These are phyloP conservation scores for Podaxis pistillaris DNA, from an alignment of 768 basidiomycete genomes.

Conservation along the genomic window DNA sequence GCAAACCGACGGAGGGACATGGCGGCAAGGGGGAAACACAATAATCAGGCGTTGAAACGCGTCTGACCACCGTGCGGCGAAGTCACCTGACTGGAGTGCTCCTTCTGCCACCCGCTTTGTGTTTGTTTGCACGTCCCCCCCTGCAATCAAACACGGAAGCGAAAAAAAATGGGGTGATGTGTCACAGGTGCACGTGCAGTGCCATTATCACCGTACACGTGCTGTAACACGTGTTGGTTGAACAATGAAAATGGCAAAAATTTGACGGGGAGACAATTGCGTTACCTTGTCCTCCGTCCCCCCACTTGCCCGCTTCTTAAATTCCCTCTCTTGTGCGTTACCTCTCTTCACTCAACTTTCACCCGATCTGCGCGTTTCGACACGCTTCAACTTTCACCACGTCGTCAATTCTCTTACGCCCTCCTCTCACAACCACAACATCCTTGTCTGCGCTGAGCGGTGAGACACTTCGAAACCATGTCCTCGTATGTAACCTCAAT, in stretches of 20 bases:
- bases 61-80: conserved; percentile 1
- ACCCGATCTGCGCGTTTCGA: conserved; percentile 22
- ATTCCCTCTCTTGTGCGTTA: conserved; percentile 24
- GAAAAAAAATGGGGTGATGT: conserved; percentile 9
- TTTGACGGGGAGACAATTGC: conserved; percentile 22
- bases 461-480: conserved; percentile 24
- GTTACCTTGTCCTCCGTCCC: conserved; percentile 27
- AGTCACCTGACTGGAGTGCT: not conserved
- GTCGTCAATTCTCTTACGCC: conserved; percentile 55
- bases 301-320: conserved; percentile 20
- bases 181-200: conserved; percentile 28
- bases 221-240: conserved; percentile 43
- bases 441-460: conserved; percentile 76
- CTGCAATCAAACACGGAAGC: conserved; percentile 1
- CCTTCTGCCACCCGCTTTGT: not conserved
- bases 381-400: conserved; percentile 41
- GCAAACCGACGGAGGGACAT: conserved; percentile 63
- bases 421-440: conserved; percentile 48
- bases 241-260: conserved; percentile 44
- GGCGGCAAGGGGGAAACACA: not conserved
- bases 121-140: conserved; percentile 6
- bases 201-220: conserved; percentile 27
- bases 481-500: conserved; percentile 15
- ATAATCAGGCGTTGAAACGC: conserved; percentile 14
- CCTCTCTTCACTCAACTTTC: conserved; percentile 21